Evolutionary conservation across 495 filamentous ascomycete genomes (phyloP), one percentile per base, ranked within the genome.

Genomic region (Ascobolus immersus): DNA sequence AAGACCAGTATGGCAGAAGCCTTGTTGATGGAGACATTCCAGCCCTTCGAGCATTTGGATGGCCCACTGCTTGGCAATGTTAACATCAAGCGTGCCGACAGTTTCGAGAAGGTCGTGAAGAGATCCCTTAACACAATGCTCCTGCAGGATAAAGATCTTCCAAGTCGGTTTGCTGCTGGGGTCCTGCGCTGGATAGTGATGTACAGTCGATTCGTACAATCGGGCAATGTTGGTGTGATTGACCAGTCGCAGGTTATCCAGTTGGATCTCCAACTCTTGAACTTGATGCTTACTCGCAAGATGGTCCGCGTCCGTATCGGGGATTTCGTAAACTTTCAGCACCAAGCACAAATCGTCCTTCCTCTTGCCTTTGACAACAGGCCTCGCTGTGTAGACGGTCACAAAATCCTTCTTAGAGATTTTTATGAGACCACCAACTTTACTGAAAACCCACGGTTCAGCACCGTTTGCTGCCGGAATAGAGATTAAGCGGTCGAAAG

Each of bases 11-110:
- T 94, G 89, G 15, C 78, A 57, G 23, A 86, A 60, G 11, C 78
- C 79, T 45, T 76, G 69, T 33, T 67, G 68, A 48, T 93, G 84
- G 34, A 84, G 65, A 48, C 71, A 84, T 29, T 81, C 77, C 19
- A 94, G 59, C 0, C 69, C 86, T 50, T 92, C 77, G 17, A 96
- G 68, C n/a, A 96, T 58, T 41, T 84, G 75, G 29, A 78, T 71
- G 27, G 77, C 79, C 77, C 79, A 93, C 32, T 75, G 64, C 29
- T 79, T 70, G 23, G 75, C 67, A 42, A 69, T 77, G 39, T 65
- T 65, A 22, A 72, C 61, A 19, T 70, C 65, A 26, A 91, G 53
- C n/a, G 62, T 62, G 20, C 71, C 75, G 19, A 77, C 66, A 32
- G 81, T 61, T 23, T 78, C 73, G 31, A 96, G 59, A 11, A 86